A percentile compares a stretch with the other conserved stretches of the same genome.
These are phyloP conservation scores for Nothophaeocryptopus gaeumannii DNA, from an alignment of 2,329 filamentous ascomycete genomes.

Conservation along the genomic window DNA sequence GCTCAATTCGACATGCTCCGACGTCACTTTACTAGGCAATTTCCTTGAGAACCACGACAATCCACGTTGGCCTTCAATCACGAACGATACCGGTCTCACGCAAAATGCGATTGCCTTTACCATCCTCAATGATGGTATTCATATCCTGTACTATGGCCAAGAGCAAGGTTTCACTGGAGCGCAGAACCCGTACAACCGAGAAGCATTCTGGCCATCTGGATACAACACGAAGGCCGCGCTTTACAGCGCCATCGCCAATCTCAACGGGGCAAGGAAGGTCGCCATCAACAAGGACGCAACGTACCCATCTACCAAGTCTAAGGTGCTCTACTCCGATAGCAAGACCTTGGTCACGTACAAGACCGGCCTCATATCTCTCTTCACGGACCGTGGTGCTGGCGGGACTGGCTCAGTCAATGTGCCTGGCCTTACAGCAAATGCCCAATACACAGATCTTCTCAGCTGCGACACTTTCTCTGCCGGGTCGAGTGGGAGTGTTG, in stretches of 20 bases:
- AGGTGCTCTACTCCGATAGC: constrained; percentile 28
- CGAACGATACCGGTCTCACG: constrained; percentile 52
- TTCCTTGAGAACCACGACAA: constrained; percentile 40
- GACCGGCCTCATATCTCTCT: constrained; percentile 18
- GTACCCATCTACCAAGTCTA: constrained; percentile 41
- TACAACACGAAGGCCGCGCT: constrained; percentile 41
- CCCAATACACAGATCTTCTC: constrained; percentile 39
- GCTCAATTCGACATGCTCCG: constrained; percentile 33
- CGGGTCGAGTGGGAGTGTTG: constrained; percentile 43
- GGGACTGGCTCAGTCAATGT: constrained; percentile 10
- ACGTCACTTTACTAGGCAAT: constrained; percentile 36
- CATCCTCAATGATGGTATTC: constrained; percentile 59
- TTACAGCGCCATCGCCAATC: constrained; percentile 38
- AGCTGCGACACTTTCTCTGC: constrained; percentile 45
- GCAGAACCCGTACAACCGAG: constrained; percentile 37
- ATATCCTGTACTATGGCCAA: constrained; percentile 62
- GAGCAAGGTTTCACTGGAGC: constrained; percentile 55
- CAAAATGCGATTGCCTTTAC: constrained; percentile 60
- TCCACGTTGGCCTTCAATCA: constrained; percentile 43
- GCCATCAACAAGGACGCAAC: constrained; percentile 38
- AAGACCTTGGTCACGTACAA: constrained; percentile 21
- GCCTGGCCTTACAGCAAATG: constrained; percentile 8
- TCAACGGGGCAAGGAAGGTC: constrained; percentile 51
- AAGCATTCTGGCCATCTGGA: constrained; percentile 37
- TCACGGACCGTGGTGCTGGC: constrained; percentile 16